Evolutionary conservation across 2,329 filamentous ascomycete species (phyloP).

Genomic region (Monosporascus cannonballus): DNA sequence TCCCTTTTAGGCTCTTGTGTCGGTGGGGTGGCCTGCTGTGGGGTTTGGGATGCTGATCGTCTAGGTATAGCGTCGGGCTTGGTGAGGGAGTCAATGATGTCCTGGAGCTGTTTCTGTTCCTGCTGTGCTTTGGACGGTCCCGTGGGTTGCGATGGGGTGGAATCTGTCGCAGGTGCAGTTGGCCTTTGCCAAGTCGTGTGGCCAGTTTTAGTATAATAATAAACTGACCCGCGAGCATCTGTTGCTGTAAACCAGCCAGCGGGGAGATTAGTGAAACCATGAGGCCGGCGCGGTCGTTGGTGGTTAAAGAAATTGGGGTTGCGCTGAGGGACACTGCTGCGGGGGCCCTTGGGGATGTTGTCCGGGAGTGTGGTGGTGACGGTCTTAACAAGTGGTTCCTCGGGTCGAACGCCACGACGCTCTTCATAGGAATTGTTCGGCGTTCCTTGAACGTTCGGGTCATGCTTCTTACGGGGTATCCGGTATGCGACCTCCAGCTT

Average conservation of each 20-base stretch:
- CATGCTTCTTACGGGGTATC: conserved; percentile 84
- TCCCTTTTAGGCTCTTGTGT: conserved; percentile 57
- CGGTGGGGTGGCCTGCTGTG: conserved; percentile 51
- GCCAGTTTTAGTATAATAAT: conserved; percentile 80
- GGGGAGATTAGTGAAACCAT: conserved; percentile 51
- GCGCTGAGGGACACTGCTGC: conserved; percentile 52
- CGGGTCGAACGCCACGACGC: conserved; percentile 55
- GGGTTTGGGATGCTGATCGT: conserved; percentile 54
- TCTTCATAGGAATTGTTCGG: conserved; percentile 50
- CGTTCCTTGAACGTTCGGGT: conserved; percentile 52
- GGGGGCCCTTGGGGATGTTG: conserved; percentile 52
- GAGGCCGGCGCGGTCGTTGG: conserved; percentile 48
- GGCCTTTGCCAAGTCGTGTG: conserved; percentile 78
- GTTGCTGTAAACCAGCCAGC: conserved; percentile 80
- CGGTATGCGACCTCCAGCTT: conserved; percentile 86
- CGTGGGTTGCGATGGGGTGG: conserved; percentile 51
- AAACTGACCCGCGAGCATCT: conserved; percentile 64
- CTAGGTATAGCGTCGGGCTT: conserved; percentile 56
- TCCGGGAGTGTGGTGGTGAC: conserved; percentile 35
- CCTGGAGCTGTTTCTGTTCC: conserved; percentile 70
- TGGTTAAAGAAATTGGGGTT: conserved; percentile 45
- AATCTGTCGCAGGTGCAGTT: conserved; percentile 59
- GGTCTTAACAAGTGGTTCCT: conserved; percentile 32
- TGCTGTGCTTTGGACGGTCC: conserved; percentile 56
- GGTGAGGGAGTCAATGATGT: conserved; percentile 79